A percentile compares a stretch with the other conserved stretches of the same genome.
These are phyloP conservation scores for Naganishia albida DNA, from an alignment of 1,284 basidiomycete species.

Conservation along the genomic window DNA sequence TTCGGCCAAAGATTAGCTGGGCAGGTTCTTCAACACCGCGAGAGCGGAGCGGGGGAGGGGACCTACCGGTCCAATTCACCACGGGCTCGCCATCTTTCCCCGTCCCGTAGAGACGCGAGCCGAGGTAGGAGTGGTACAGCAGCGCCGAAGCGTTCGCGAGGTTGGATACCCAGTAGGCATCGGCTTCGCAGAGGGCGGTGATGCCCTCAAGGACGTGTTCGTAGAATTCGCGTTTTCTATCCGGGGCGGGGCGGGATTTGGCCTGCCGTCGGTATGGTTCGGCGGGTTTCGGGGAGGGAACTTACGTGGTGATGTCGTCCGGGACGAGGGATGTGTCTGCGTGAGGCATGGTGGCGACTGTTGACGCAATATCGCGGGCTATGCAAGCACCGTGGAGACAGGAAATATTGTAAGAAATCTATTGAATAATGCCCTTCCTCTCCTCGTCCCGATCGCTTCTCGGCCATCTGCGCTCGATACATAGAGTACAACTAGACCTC, in stretches of 20 bases:
- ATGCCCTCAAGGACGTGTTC: constrained; percentile 68
- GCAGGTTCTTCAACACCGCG: too few species aligned
- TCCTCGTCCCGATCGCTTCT: too few species aligned
- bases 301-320: constrained; percentile 60
- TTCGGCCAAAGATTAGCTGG: neutral
- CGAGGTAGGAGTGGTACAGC: constrained; percentile 72
- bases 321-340: constrained; percentile 77
- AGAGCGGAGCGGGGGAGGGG: too few species aligned
- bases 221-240: constrained; percentile 75
- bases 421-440: too few species aligned
- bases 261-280: neutral
- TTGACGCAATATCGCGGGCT: too few species aligned
- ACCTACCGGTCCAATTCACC: constrained; percentile 86
- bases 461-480: too few species aligned
- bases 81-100: constrained; percentile 57
- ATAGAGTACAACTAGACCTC: too few species aligned
- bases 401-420: too few species aligned
- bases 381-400: too few species aligned
- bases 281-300: neutral
- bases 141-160: constrained; percentile 77
- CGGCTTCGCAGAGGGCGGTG: constrained; percentile 63
- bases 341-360: constrained; percentile 66
- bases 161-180: constrained; percentile 83
- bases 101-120: constrained; percentile 68
- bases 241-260: too few species aligned